Conservation (phyloP, 2,329 filamentous ascomycete genomes). For the Fusarium vanettenii region DNA sequence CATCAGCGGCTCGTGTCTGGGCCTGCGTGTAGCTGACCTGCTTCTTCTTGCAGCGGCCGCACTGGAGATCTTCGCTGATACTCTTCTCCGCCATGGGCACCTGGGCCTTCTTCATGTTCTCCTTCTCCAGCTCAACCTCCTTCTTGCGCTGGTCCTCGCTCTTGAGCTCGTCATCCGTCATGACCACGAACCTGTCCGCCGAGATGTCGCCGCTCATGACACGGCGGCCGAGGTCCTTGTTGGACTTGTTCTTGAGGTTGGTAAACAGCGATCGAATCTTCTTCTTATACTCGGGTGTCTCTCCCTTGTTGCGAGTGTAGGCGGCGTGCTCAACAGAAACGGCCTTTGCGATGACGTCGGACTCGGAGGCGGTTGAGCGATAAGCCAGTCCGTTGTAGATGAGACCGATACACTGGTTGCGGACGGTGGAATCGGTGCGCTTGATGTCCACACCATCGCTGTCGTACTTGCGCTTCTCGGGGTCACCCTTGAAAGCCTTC, state of each 20-base stretch:
- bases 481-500: conserved; percentile 69
- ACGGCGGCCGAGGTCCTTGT: conserved; percentile 78
- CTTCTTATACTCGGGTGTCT: conserved; percentile 80
- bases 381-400: conserved; percentile 90
- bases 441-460: conserved; percentile 83
- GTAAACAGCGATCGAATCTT: conserved; percentile 95
- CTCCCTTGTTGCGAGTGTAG: conserved; percentile 75
- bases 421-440: conserved; percentile 77
- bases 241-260: conserved; percentile 94
- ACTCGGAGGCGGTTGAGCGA: conserved; percentile 76
- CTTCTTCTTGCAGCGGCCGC: conserved; percentile 91
- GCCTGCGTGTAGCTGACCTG: conserved; percentile 97
- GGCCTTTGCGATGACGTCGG: conserved; percentile 77
- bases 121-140: conserved; percentile 81
- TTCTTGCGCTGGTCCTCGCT: conserved; percentile 82
- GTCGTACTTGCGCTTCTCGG: conserved; percentile 84
- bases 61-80: conserved; percentile 88
- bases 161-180: conserved; percentile 93
- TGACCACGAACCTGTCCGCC: conserved; percentile 80
- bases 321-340: conserved; percentile 88
- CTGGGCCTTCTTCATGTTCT: conserved; percentile 98
- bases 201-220: conserved; percentile 81
- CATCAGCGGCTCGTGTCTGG: conserved; percentile 94
- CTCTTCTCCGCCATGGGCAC: conserved; percentile 92
- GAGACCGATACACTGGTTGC: conserved; percentile 89